These are phyloP conservation scores for Sonneratia alba DNA, from an alignment of 345 rosid species.

Conservation along the genomic window DNA sequence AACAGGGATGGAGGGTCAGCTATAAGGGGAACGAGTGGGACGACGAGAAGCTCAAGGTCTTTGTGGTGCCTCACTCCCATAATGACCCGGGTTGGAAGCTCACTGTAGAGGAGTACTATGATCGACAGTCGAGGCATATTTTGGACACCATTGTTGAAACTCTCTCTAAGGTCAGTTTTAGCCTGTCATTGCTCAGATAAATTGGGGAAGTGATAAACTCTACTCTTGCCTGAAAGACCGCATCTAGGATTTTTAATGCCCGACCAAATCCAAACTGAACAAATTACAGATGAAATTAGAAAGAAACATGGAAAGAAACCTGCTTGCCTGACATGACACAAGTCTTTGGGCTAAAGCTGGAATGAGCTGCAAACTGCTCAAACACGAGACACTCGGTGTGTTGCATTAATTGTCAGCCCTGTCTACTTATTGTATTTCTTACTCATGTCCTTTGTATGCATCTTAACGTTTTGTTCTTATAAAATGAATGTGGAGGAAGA, in stretches of 20 bases:
- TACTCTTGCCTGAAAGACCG: too few relatives aligned
- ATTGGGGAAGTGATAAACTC: background rate
- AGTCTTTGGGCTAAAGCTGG: background rate
- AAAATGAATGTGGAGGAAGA: background rate
- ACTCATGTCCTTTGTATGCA: background rate
- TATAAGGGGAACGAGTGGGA: slow-evolving; percentile 88
- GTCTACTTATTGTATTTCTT: background rate
- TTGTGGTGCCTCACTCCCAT: slow-evolving; percentile 96
- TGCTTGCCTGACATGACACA: background rate
- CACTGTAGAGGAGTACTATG: slow-evolving; percentile 94
- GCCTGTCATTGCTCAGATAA: background rate
- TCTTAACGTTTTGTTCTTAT: too few relatives aligned
- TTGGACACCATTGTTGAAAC: slow-evolving; percentile 81
- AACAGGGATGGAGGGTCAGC: slow-evolving; percentile 81
- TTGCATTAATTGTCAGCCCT: background rate
- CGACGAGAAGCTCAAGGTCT: slow-evolving; percentile 63
- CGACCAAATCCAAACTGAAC: background rate
- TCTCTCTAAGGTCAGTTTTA: slow-evolving; percentile 55
- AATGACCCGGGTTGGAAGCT: slow-evolving; percentile 99
- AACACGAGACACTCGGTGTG: background rate
- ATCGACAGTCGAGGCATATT: slow-evolving; percentile 64
- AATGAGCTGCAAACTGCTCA: background rate
- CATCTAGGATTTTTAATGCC: background rate
- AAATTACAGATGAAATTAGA: background rate
- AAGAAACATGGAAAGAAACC: background rate